Evolutionary conservation across 2,329 filamentous ascomycete species (phyloP).

Genomic region (Cladosporium sp.): DNA sequence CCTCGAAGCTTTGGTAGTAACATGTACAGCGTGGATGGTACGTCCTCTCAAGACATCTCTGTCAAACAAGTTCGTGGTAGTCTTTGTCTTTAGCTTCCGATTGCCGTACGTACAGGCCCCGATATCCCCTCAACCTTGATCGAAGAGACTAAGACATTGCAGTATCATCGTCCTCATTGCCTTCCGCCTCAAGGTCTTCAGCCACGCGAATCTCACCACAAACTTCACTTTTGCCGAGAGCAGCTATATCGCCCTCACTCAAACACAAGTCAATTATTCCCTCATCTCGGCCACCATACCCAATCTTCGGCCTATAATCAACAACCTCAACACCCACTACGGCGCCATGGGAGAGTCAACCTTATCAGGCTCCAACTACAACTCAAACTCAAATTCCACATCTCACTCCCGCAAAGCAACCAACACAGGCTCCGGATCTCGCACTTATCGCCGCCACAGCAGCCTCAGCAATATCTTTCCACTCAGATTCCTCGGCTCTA

Average conservation of each 20-base stretch:
- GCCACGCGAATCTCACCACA: background rate
- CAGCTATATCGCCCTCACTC: constrained; percentile 16
- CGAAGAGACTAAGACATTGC: background rate
- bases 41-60: constrained; percentile 3
- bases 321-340: constrained; percentile 17
- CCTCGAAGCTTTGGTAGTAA: constrained; percentile 2
- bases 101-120: background rate
- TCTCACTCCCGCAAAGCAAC: background rate
- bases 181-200: constrained; percentile 15
- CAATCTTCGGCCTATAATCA: constrained; percentile 16
- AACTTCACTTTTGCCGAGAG: constrained; percentile 15
- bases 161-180: constrained; percentile 16
- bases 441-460: constrained; percentile 1
- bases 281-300: constrained; percentile 19
- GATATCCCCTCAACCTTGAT: background rate
- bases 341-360: constrained; percentile 12
- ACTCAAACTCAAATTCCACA: background rate
- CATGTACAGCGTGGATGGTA: constrained; percentile 10
- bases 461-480: constrained; percentile 1
- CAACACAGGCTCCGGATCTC: background rate
- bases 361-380: background rate
- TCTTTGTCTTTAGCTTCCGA: constrained; percentile 13
- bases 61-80: constrained; percentile 9
- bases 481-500: background rate
- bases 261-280: constrained; percentile 18